Base-by-base conservation (phyloP, 768 basidiomycete genomes). In the Pleurotus giganteus region DNA sequence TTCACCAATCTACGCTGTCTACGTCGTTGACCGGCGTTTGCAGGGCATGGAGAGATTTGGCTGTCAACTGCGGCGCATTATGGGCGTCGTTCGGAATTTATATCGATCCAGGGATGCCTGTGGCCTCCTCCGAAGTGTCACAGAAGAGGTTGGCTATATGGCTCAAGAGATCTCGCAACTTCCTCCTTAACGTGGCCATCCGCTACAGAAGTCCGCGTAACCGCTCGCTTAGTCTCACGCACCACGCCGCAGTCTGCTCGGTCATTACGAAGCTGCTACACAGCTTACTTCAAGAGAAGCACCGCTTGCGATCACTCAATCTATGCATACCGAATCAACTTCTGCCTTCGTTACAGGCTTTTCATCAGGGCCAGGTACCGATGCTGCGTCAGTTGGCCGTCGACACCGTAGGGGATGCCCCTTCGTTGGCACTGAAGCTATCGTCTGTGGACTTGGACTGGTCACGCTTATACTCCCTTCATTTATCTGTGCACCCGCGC, bases 41-140 rank as follows among this genome's bases (percentile, higher is more conserved):
- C 19, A 51, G 23, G n/a, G 8, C 7, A 6, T 51, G 49, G 49
- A 51, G 49, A 37, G n/a, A 15, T 26, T 19, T 37, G 21, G 49
- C 49, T 37, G n/a, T 51, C 31, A 24, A 21, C 49, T 51, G 34
- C 23, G 34, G 49, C 23, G 49, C 31, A 23, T 37, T 51, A 37
- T 51, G 49, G 49, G 49, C 49, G 49, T 51, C 49, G 13, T 36
- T 51, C 26, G 49, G 15, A 9, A 28, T 51, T 36, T 15, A 9
- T 36, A 24, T 51, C 7, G 9, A 24, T 17, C 11, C 44, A 27
- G 4, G 26, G 19, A 26, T 28, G 21, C 12, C 44, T 5, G 27
- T 17, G n/a, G 34, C 31, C 19, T 26, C 34, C 19, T 37, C 19
- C 31, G 31, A 51, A 24, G 49, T n/a, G 31, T 4, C 26, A 24